Conservation (phyloP, 352 stramenopile species). For the Globisporangium megalacanthum region DNA sequence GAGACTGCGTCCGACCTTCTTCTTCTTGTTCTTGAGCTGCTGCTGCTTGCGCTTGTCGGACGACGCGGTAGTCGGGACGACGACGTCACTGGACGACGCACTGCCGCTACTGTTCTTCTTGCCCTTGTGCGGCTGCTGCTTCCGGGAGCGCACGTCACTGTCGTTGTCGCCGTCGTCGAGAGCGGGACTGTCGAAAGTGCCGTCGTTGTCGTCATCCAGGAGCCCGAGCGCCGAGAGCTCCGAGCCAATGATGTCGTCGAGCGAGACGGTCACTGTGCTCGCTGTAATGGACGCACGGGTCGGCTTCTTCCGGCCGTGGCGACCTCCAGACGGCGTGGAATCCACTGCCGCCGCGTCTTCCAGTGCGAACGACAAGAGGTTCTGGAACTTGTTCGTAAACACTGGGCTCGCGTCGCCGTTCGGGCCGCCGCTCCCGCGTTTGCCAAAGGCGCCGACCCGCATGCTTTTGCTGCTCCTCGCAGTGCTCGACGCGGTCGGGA, state of each 20-base stretch:
- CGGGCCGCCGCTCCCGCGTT: conserved; percentile 8
- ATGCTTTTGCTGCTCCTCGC: conserved; percentile 9
- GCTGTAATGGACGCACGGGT: too few relatives aligned
- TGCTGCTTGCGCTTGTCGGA: conserved; percentile 38
- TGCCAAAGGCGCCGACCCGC: conserved; percentile 15
- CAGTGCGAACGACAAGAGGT: conserved; percentile 70
- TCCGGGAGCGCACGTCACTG: conserved; percentile 20
- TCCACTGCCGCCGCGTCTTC: conserved; percentile 22
- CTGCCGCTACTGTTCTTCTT: conserved; percentile 26
- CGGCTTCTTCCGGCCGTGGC: conserved; percentile 7
- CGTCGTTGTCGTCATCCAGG: conserved; percentile 17
- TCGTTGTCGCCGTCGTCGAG: conserved; percentile 15
- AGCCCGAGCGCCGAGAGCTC: conserved; percentile 48
- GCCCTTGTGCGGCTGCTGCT: conserved; percentile 25
- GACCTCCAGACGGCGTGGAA: neutral
- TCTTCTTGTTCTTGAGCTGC: conserved; percentile 59
- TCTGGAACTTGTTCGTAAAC: conserved; percentile 85
- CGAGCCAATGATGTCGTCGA: conserved; percentile 18
- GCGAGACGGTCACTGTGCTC: too few relatives aligned
- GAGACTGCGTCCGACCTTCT: conserved; percentile 64
- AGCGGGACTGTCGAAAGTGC: conserved; percentile 6
- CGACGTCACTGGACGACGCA: conserved; percentile 11
- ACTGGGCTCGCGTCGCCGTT: conserved; percentile 25
- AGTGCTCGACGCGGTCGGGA: neutral
- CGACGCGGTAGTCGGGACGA: conserved; percentile 7